A percentile compares a stretch with the other conserved stretches of the same genome.
Evolutionary conservation across 2,329 filamentous ascomycete species (phyloP).

Genomic region (Colletotrichum liaoningense): DNA sequence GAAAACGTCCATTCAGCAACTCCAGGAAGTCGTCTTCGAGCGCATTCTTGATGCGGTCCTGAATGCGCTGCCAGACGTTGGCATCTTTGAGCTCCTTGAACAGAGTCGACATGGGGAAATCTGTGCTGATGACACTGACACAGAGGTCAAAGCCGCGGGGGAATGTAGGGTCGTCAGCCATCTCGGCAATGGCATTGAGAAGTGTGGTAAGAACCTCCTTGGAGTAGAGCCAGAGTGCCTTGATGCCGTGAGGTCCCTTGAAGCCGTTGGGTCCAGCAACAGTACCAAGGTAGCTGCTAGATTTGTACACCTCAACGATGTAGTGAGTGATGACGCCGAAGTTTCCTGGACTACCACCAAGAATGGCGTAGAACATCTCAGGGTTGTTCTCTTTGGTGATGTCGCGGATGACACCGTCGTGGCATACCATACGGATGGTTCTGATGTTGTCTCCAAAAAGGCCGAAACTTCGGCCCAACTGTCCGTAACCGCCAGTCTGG

Average conservation of each 20-base stretch:
- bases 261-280: constrained; percentile 16
- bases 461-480: constrained; percentile 60
- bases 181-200: constrained; percentile 53
- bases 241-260: constrained; percentile 53
- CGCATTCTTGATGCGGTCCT: constrained; percentile 48
- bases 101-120: constrained; percentile 49
- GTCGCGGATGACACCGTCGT: constrained; percentile 55
- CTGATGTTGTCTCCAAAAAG: constrained; percentile 65
- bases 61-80: constrained; percentile 27
- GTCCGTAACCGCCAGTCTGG: constrained; percentile 60
- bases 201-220: constrained; percentile 50
- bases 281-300: constrained; percentile 20
- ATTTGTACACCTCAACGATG: constrained; percentile 56
- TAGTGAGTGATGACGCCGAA: constrained; percentile 67
- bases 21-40: constrained; percentile 51
- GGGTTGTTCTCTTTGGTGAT: constrained; percentile 60
- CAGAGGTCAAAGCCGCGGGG: constrained; percentile 60
- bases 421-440: constrained; percentile 59
- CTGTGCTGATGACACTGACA: constrained; percentile 57
- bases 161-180: constrained; percentile 55
- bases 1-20: constrained; percentile 50
- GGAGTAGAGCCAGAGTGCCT: constrained; percentile 54
- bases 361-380: constrained; percentile 70
- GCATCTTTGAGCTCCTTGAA: constrained; percentile 48
- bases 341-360: constrained; percentile 68